These are phyloP conservation scores for Ophiognomonia clavigignenti-juglandacearum DNA, from an alignment of 2,329 filamentous ascomycete genomes.

Conservation along the genomic window DNA sequence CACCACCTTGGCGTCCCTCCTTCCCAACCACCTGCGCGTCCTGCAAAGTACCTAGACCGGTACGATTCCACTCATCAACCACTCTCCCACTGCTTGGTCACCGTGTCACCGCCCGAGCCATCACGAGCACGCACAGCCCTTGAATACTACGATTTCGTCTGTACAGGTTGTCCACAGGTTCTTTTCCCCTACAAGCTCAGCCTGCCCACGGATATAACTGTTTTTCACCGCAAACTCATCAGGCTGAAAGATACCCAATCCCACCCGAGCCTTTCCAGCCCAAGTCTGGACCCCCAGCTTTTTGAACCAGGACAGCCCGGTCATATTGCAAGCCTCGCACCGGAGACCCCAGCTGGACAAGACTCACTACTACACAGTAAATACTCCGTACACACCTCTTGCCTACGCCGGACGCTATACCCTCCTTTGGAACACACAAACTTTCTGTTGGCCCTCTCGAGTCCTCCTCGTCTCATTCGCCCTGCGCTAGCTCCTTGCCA, in stretches of 20 bases:
- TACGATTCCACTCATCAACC: neutral
- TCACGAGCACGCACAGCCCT: neutral
- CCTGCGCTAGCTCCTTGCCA: slow-evolving; percentile 3
- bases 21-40: neutral
- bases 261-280: slow-evolving; percentile 5
- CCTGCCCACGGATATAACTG: neutral
- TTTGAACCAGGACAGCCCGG: slow-evolving; percentile 10
- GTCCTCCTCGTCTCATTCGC: slow-evolving; percentile 3
- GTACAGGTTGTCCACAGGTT: neutral
- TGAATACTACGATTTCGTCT: neutral
- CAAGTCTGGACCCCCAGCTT: neutral
- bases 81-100: neutral
- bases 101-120: neutral
- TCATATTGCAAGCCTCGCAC: slow-evolving; percentile 1
- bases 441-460: neutral
- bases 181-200: neutral
- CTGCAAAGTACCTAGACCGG: neutral
- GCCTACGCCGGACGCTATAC: neutral
- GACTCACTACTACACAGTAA: neutral
- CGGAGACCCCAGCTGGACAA: slow-evolving; percentile 2
- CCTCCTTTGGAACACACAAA: neutral
- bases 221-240: slow-evolving; percentile 6
- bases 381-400: neutral
- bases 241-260: slow-evolving; percentile 11
- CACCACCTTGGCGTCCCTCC: neutral